Evolutionary conservation across 2,329 filamentous ascomycete genomes (phyloP), one percentile per base, ranked within the genome.

Genomic region (Elsinoe necatrix): DNA sequence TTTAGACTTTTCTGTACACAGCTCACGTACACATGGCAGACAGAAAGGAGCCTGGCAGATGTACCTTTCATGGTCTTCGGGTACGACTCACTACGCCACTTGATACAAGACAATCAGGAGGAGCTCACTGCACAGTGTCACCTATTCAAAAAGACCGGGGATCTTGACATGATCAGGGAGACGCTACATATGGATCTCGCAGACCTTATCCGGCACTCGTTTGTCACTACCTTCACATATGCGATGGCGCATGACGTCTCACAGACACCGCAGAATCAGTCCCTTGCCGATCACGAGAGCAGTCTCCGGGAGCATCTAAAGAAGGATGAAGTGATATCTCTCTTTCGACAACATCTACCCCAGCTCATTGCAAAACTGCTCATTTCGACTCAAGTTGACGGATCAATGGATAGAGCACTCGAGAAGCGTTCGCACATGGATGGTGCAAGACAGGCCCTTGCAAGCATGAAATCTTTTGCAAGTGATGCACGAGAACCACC

Each of bases 61-160:
- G 87, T 98, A 50, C 92, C 93, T 0, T 95, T 81, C 65, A 75
- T 78, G n/a, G 87, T 93, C 1, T 98, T 98, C 68, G 86, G 84
- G 1, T 98, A 95, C 66, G 58, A 71, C 1, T 81, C 72, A 14
- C 77, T 97, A 1, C 68, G 76, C 16, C 83, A 88, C 3, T 78
- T 98, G 54, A 70, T 96, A 2, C 66, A 70, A 4, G 82, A 87
- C 58, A 82, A 87, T 4, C 82, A 89, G 66, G 81, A 85, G 29
- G 93, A 98, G 69, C 80, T 87, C 3, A 80, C 86, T 16, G 89
- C 86, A 0, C 81, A 96, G 59, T 81, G 92, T 66, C 76, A 92
- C 35, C 93, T 96, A 86, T 84, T 88, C 60, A 83, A 81, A 0
- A 84, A 88, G 61, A 80, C 86, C 29, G 73, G 80, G 2, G 81